Percentiles rank a stretch among this genome's conserved stretches.
phyloP scores from a whole-genome alignment of 306 rosid species.

The Malus fusca region DNA sequence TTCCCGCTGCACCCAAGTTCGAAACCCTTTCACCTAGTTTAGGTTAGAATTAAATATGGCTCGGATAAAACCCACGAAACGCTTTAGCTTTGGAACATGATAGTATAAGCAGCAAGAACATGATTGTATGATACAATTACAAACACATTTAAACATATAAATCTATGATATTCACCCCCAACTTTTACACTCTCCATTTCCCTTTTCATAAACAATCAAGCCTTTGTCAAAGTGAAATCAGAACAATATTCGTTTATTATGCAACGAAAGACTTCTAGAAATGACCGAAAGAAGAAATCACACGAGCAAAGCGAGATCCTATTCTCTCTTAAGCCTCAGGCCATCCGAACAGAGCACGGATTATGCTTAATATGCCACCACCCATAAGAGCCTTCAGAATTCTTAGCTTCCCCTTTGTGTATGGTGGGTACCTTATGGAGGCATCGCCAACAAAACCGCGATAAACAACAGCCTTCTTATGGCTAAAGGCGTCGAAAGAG shows the following conservation, averaged over 20 bases:
- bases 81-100: not conserved
- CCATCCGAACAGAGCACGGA: constrained; percentile 70
- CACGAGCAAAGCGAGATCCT: not conserved
- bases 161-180: not conserved
- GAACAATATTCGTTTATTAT: not conserved
- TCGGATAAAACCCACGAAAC: not conserved
- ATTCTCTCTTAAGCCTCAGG: constrained; percentile 30
- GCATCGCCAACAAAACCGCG: constrained; percentile 72
- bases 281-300: constrained; percentile 7
- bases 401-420: constrained; percentile 60
- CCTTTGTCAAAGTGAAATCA: not conserved
- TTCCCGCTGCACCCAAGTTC: too few species aligned
- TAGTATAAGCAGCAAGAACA: too few species aligned
- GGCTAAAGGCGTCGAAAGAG: constrained; percentile 90
- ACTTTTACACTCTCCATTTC: not conserved
- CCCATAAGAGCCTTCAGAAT: constrained; percentile 69
- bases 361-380: constrained; percentile 50
- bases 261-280: not conserved
- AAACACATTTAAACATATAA: not conserved
- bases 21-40: too few species aligned
- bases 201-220: not conserved
- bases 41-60: not conserved
- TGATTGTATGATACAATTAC: not conserved
- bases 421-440: constrained; percentile 81
- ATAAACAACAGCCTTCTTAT: constrained; percentile 86